Base-by-base conservation (phyloP, 257 asterid genomes). In the Agastache rugosa region DNA sequence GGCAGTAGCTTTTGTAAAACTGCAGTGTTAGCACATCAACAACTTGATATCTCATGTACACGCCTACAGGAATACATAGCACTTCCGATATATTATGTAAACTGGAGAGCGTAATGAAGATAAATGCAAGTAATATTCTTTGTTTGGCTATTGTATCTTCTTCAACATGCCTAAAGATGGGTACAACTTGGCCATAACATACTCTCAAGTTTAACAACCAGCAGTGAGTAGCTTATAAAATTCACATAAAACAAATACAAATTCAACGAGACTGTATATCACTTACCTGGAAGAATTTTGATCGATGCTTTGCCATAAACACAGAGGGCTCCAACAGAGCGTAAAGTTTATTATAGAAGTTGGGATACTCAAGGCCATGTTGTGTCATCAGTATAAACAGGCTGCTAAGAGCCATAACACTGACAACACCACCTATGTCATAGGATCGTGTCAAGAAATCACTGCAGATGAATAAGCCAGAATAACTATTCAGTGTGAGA, bases 321-420 rank as follows among this genome's bases (percentile, higher is more conserved):
- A 92, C 76, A 56, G 98, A 89, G 68, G 98, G 96, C 72, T 92
- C 99, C 80, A 94, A 62, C 51, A 94, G 82, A 48, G 89, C 97
- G 73, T 94, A 94, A 50, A 94, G 96, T 83, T 94, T 92, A 78
- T 86, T 80, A 51, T 94, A 94, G 86, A 94, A 94, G 83, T 94
- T 85, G 77, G 97, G 96, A 81, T 94, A 94, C 66, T 94, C 99
- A 60, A 94, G 95, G 27, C 98, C 96, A 72, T 94, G 92, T 82
- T 90, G 89, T 65, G 98, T 94, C 98, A 94, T 90, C 80, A 94
- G 91, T 79, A 92, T 76, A 79, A 63, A 90, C 69, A 94, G 85
- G 76, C 99, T 87, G 89, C 96, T 90, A 60, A 94, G 98, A 63
- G 98, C 91, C 98, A 92, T 92, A 45, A 94, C 97, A 81, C 98